Evolutionary conservation across 495 filamentous ascomycete species (phyloP).

Genomic region (Parathielavia appendiculata): DNA sequence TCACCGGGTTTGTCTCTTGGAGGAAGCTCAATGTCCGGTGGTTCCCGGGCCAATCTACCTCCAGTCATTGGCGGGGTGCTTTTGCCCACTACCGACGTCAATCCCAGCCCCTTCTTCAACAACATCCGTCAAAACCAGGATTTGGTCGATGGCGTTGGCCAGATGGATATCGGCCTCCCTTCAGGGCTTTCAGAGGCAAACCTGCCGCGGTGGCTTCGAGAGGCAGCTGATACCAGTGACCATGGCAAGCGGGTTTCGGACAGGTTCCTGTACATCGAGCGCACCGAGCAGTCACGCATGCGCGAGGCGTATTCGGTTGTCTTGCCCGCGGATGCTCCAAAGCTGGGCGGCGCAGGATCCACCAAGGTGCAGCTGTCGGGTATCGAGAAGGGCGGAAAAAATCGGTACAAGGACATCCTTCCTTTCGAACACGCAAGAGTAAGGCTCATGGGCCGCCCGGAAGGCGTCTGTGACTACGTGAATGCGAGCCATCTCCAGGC

Average conservation of each 20-base stretch:
- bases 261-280: constrained; percentile 78
- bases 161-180: constrained; percentile 73
- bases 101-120: constrained; percentile 84
- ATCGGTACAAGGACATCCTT: constrained; percentile 95
- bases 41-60: constrained; percentile 46
- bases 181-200: constrained; percentile 47
- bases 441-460: constrained; percentile 60
- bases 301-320: constrained; percentile 71
- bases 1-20: constrained; percentile 36
- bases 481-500: constrained; percentile 86
- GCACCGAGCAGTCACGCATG: constrained; percentile 84
- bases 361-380: constrained; percentile 62
- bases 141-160: constrained; percentile 86
- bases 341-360: background rate
- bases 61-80: constrained; percentile 84
- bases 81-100: constrained; percentile 62
- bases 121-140: constrained; percentile 98
- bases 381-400: constrained; percentile 91
- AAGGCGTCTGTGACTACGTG: constrained; percentile 87
- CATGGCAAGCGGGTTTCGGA: constrained; percentile 76
- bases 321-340: constrained; percentile 31
- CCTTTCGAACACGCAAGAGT: constrained; percentile 94
- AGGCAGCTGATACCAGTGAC: constrained; percentile 59
- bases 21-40: constrained; percentile 29
- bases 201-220: constrained; percentile 73